Evolutionary conservation across 2,329 filamentous ascomycete genomes (phyloP).

Genomic region (Apiospora phragmitis): DNA sequence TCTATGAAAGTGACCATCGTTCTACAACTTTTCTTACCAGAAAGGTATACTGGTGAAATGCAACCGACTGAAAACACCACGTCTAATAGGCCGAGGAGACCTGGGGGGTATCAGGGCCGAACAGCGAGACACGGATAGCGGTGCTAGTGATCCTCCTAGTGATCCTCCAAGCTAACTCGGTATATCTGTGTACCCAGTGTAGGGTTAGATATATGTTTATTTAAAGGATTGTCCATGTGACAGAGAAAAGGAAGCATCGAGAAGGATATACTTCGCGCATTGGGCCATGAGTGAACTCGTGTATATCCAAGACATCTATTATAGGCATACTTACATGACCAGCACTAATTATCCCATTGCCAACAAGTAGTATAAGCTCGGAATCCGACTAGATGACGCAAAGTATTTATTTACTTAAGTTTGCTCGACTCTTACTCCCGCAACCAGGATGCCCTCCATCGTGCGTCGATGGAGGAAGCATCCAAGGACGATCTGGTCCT

Average conservation of each 20-base stretch:
- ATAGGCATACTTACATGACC: too few relatives aligned
- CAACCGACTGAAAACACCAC: background rate
- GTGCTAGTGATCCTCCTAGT: background rate
- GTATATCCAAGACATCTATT: too few relatives aligned
- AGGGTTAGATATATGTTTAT: background rate
- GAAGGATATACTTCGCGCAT: background rate
- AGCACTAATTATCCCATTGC: too few relatives aligned
- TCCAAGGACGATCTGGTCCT: too few relatives aligned
- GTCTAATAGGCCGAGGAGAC: background rate
- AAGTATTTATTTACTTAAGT: too few relatives aligned
- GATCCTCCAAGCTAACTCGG: background rate
- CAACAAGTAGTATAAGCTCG: too few relatives aligned
- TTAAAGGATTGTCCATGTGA: background rate
- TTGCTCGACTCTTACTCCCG: too few relatives aligned
- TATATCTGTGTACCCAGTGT: background rate
- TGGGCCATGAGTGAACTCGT: background rate
- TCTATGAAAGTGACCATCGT: background rate
- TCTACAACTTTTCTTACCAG: background rate
- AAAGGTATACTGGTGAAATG: background rate
- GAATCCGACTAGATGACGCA: too few relatives aligned
- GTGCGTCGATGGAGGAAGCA: too few relatives aligned
- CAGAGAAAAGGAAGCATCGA: background rate
- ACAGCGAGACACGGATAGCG: background rate
- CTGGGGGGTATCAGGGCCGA: background rate
- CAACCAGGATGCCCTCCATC: too few relatives aligned